These are phyloP conservation scores for Amniculicola lignicola DNA, from an alignment of 495 filamentous ascomycete species.

Conservation along the genomic window DNA sequence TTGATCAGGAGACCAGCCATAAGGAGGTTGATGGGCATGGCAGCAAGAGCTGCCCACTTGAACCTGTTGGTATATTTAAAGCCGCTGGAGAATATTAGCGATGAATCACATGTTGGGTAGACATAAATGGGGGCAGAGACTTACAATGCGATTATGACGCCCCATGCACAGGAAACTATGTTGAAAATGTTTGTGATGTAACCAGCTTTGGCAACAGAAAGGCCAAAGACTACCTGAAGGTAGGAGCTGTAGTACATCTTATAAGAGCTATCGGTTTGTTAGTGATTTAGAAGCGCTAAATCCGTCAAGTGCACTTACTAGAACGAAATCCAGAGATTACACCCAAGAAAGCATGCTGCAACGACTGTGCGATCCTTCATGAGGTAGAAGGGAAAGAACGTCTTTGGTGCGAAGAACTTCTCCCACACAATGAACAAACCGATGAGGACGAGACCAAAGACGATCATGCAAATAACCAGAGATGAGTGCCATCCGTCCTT, in stretches of 20 bases:
- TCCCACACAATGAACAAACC: constrained; percentile 60
- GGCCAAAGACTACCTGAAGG: constrained; percentile 64
- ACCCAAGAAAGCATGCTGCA: constrained; percentile 55
- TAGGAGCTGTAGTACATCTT: constrained; percentile 58
- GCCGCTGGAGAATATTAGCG: neutral
- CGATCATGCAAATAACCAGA: constrained; percentile 57
- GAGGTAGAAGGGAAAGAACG: constrained; percentile 59
- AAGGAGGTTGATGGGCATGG: constrained; percentile 59
- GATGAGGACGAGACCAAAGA: constrained; percentile 56
- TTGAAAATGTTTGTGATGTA: constrained; percentile 67
- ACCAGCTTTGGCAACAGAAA: constrained; percentile 54
- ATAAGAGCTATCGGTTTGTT: constrained; percentile 56
- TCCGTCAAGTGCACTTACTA: neutral
- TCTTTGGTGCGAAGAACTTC: constrained; percentile 50
- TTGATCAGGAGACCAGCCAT: constrained; percentile 63
- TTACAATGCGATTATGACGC: constrained; percentile 29
- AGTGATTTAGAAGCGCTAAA: neutral
- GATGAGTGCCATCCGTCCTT: constrained; percentile 49
- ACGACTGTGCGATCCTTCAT: constrained; percentile 63
- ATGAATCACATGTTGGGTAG: constrained; percentile 36
- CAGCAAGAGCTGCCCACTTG: constrained; percentile 53
- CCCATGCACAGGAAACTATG: constrained; percentile 61
- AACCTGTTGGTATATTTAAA: constrained; percentile 50
- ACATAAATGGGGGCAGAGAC: constrained; percentile 29
- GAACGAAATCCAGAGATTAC: constrained; percentile 44